Percentiles rank a stretch among this genome's conserved stretches.
Evolutionary conservation across 306 rosid genomes (phyloP).

Genomic region (Aeschynomene evenia): DNA sequence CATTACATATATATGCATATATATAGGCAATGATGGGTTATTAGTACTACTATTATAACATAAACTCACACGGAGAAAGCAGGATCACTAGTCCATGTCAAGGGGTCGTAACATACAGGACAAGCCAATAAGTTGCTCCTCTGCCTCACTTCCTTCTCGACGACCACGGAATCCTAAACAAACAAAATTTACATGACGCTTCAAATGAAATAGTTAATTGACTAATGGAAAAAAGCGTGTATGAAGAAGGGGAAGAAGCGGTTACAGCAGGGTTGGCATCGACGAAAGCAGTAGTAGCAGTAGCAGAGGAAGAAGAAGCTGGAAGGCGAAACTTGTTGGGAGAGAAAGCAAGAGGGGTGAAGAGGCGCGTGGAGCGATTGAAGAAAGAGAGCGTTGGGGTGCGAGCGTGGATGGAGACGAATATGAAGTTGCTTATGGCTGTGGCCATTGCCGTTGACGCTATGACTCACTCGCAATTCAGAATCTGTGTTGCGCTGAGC

Average conservation of each 20-base stretch:
- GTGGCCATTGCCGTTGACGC: conserved; percentile 41
- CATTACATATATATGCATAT: not conserved
- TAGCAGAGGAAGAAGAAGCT: conserved; percentile 53
- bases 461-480: not conserved
- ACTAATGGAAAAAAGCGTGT: not conserved
- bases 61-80: conserved; percentile 59
- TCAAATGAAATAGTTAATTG: not conserved
- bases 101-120: conserved; percentile 66
- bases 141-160: conserved; percentile 41
- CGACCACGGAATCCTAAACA: conserved; percentile 44
- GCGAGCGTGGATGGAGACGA: conserved; percentile 12
- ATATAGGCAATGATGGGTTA: not conserved
- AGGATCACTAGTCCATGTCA: conserved; percentile 38
- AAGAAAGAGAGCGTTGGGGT: conserved; percentile 31
- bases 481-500: not conserved
- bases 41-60: too few relatives aligned
- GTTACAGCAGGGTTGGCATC: conserved; percentile 41
- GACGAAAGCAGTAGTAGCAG: conserved; percentile 34
- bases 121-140: conserved; percentile 65
- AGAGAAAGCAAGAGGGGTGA: conserved; percentile 28
- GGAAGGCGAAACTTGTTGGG: conserved; percentile 31
- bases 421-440: not conserved
- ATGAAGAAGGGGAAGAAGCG: not conserved
- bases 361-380: conserved; percentile 32
- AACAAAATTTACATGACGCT: not conserved